phyloP scores from a whole-genome alignment of 2,329 filamentous ascomycete species.

The Sclerotinia sclerotiorum region DNA sequence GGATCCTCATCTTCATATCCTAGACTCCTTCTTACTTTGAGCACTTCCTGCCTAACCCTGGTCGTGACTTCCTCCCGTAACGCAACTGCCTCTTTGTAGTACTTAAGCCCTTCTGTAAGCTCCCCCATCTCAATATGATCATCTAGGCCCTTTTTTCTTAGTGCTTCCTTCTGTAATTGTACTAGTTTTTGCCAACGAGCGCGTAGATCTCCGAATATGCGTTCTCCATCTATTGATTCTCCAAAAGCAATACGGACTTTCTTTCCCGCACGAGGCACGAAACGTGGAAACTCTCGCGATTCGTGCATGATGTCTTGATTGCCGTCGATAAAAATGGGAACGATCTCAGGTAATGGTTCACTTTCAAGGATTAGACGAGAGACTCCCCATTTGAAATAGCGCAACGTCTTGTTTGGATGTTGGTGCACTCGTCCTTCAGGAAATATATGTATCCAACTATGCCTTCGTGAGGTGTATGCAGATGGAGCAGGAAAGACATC shows the following conservation, averaged over 20 bases:
- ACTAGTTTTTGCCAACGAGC: conserved; percentile 70
- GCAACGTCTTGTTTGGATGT: conserved; percentile 72
- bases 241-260: conserved; percentile 75
- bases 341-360: conserved; percentile 80
- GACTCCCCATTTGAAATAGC: conserved; percentile 98
- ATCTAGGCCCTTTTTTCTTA: conserved; percentile 39
- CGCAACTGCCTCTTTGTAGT: conserved; percentile 71
- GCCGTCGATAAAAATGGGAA: conserved; percentile 94
- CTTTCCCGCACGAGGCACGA: conserved; percentile 72
- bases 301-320: conserved; percentile 88
- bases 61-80: conserved; percentile 78
- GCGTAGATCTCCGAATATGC: conserved; percentile 75
- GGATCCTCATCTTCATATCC: conserved; percentile 77
- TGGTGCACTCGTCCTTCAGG: conserved; percentile 95
- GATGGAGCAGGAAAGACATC: conserved; percentile 72
- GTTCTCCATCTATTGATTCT: conserved; percentile 70
- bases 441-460: conserved; percentile 92
- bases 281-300: conserved; percentile 73
- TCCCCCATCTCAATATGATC: conserved; percentile 53
- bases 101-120: conserved; percentile 63
- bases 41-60: conserved; percentile 74
- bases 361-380: conserved; percentile 88
- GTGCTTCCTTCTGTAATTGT: conserved; percentile 48
- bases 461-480: conserved; percentile 65
- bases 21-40: conserved; percentile 69